These are phyloP conservation scores for Fraxinus baroniana DNA, from an alignment of 305 asterid species.

Conservation along the genomic window DNA sequence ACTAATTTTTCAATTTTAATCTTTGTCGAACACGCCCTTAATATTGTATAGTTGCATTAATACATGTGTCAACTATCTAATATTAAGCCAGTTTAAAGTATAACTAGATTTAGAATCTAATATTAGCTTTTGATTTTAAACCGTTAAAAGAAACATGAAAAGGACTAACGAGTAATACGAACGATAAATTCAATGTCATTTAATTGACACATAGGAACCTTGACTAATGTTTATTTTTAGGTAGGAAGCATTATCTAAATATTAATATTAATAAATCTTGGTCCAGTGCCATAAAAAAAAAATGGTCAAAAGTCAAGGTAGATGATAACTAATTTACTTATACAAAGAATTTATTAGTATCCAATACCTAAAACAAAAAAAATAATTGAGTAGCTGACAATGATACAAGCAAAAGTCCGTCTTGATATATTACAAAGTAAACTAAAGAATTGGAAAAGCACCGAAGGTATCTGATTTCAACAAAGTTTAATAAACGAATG, in stretches of 20 bases:
- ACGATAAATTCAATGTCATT: not conserved
- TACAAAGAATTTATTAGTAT: not conserved
- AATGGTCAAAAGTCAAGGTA: not conserved
- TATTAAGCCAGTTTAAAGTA: not conserved
- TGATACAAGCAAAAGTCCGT: slow-evolving; percentile 13
- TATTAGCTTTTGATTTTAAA: not conserved
- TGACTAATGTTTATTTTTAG: not conserved
- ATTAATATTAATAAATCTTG: not conserved
- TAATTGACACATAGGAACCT: not conserved
- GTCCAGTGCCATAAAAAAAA: not conserved
- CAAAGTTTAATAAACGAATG: not conserved
- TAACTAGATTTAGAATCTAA: not conserved
- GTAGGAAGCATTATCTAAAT: not conserved
- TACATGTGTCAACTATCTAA: not conserved
- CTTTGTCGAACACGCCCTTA: too few species aligned
- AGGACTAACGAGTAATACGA: not conserved
- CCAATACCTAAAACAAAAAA: not conserved
- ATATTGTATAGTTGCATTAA: not conserved
- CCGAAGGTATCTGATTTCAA: not conserved
- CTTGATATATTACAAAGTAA: slow-evolving; percentile 8
- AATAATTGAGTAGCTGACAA: not conserved
- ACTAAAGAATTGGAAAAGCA: slow-evolving; percentile 24
- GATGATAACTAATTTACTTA: not conserved
- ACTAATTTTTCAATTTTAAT: too few species aligned
- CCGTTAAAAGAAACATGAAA: not conserved